A percentile compares a stretch with the other conserved stretches of the same genome.
phyloP scores from a whole-genome alignment of 441 rosid genomes.

The Bocquillonia castaneifolia region DNA sequence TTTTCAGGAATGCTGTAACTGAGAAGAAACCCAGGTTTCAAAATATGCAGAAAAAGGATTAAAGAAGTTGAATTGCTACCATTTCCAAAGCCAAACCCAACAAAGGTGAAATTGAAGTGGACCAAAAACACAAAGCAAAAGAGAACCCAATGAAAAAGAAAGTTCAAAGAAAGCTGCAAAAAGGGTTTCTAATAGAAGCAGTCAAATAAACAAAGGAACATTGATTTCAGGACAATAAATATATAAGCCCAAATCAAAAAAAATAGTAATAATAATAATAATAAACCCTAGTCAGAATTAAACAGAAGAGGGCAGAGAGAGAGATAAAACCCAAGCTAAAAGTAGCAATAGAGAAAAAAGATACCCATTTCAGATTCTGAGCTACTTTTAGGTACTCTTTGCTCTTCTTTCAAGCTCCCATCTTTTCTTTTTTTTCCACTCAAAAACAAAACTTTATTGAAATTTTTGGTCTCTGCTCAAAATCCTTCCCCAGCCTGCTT shows the following conservation, averaged over 20 bases:
- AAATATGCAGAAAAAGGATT: constrained; percentile 26
- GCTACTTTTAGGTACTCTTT: constrained; percentile 57
- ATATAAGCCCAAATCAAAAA: constrained; percentile 28
- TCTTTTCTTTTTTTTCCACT: constrained; percentile 23
- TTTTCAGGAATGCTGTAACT: constrained; percentile 13
- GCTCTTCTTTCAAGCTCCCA: constrained; percentile 31
- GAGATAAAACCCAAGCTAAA: constrained; percentile 30
- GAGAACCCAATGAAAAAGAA: constrained; percentile 28
- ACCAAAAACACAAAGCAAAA: constrained; percentile 31
- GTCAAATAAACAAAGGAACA: constrained; percentile 56
- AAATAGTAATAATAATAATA: too few species aligned
- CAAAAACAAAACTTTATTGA: constrained; percentile 35
- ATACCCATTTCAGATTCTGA: constrained; percentile 86
- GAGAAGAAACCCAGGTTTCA: constrained; percentile 15
- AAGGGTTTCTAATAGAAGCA: constrained; percentile 30
- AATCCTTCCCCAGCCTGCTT: constrained; percentile 22
- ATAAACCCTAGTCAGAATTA: constrained; percentile 60
- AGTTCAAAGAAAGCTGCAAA: constrained; percentile 33
- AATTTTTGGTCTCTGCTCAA: constrained; percentile 38
- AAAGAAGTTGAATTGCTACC: constrained; percentile 24
- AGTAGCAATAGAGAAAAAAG: constrained; percentile 62
- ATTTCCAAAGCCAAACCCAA: constrained; percentile 32
- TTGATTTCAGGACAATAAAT: constrained; percentile 65
- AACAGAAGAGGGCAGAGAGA: constrained; percentile 31
- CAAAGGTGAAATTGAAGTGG: constrained; percentile 26